Percentiles rank a stretch among this genome's conserved stretches.
phyloP scores from a whole-genome alignment of 2,329 filamentous ascomycete genomes.

The Botrytis elliptica region DNA sequence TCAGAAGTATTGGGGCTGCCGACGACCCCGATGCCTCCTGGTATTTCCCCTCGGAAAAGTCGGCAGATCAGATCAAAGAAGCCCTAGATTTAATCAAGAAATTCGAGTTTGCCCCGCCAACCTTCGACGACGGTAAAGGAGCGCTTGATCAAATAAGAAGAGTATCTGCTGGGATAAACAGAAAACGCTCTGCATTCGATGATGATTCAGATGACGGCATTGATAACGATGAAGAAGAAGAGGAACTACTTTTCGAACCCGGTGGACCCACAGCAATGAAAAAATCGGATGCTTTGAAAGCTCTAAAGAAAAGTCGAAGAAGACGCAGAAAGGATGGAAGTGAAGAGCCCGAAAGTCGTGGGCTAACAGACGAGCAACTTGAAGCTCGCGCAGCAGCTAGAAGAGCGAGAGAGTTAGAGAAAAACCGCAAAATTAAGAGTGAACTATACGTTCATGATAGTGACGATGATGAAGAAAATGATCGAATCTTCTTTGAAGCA shows the following conservation, averaged over 20 bases:
- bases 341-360: constrained; percentile 46
- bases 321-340: constrained; percentile 38
- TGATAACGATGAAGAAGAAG: constrained; percentile 48
- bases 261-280: constrained; percentile 62
- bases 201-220: constrained; percentile 66
- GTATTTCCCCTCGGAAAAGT: constrained; percentile 68
- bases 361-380: constrained; percentile 61
- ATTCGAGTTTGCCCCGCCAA: constrained; percentile 74
- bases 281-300: constrained; percentile 52
- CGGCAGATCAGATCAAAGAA: constrained; percentile 65
- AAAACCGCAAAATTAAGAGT: constrained; percentile 78
- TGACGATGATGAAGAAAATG: constrained; percentile 79
- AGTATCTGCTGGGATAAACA: constrained; percentile 51
- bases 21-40: constrained; percentile 76
- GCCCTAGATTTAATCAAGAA: constrained; percentile 71
- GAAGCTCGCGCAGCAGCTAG: constrained; percentile 59
- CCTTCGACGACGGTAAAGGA: constrained; percentile 66
- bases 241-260: constrained; percentile 64
- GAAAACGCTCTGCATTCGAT: constrained; percentile 63
- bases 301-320: constrained; percentile 60
- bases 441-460: constrained; percentile 76
- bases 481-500: constrained; percentile 71
- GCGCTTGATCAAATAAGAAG: constrained; percentile 79
- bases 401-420: constrained; percentile 69
- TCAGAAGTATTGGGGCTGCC: constrained; percentile 55